phyloP scores from a whole-genome alignment of 306 rosid genomes.

The Malus sieversii region DNA sequence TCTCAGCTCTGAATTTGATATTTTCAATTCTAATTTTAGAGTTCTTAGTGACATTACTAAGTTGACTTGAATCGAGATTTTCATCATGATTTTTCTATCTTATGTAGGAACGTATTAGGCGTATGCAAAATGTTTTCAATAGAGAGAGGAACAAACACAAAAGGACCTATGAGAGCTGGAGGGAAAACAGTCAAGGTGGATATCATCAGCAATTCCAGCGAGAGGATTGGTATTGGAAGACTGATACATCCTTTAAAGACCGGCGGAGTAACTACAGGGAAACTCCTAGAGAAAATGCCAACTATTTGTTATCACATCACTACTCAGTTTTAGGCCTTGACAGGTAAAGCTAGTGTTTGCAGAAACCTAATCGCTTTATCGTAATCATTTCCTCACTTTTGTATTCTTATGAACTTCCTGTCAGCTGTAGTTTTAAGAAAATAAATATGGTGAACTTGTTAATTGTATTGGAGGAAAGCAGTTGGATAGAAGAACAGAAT shows the following conservation, averaged over 20 bases:
- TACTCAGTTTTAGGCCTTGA: conserved; percentile 93
- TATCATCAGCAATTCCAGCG: conserved; percentile 76
- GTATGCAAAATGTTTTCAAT: conserved; percentile 94
- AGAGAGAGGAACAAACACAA: conserved; percentile 86
- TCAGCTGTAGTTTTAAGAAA: neutral
- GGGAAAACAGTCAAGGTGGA: conserved; percentile 46
- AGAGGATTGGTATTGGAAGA: conserved; percentile 98
- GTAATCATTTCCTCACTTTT: neutral
- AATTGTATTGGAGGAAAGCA: neutral
- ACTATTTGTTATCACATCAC: conserved; percentile 79
- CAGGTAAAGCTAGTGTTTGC: conserved; percentile 44
- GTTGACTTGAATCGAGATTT: neutral
- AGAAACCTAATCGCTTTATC: neutral
- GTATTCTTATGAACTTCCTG: neutral
- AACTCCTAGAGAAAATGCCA: conserved; percentile 50
- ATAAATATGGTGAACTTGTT: neutral
- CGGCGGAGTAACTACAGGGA: conserved; percentile 52
- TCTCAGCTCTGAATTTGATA: neutral
- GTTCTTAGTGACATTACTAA: neutral
- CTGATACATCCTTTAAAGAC: conserved; percentile 61
- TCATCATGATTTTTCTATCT: neutral
- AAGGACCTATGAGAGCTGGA: conserved; percentile 82
- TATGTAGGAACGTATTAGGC: conserved; percentile 88
- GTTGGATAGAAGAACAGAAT: neutral
- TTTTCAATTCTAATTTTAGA: neutral